Evolutionary conservation across 1,284 basidiomycete species (phyloP).

Genomic region (Ustilago loliicola): DNA sequence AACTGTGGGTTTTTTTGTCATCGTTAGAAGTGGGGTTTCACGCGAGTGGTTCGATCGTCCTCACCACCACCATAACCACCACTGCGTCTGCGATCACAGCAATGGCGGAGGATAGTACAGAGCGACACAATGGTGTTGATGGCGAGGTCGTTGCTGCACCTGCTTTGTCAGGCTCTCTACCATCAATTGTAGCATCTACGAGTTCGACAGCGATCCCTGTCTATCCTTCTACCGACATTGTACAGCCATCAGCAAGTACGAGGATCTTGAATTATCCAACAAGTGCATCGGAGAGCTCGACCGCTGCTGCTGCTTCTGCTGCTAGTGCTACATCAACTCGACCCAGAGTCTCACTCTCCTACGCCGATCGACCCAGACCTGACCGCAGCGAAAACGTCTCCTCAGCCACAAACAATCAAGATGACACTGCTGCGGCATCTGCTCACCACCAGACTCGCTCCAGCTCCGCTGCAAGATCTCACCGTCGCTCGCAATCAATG

Average conservation of each 20-base stretch:
- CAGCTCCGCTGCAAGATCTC: conserved; percentile 6
- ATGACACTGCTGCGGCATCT: background rate
- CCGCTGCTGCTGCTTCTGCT: background rate
- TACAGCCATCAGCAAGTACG: conserved; percentile 7
- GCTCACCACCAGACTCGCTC: conserved; percentile 9
- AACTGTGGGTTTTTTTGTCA: background rate
- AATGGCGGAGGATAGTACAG: background rate
- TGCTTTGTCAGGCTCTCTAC: background rate
- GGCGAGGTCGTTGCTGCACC: conserved; percentile 1
- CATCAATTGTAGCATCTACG: background rate
- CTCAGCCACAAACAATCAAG: background rate
- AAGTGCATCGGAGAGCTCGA: background rate
- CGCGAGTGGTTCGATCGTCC: background rate
- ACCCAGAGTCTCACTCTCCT: conserved; percentile 29
- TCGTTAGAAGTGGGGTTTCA: background rate
- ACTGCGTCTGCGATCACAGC: background rate
- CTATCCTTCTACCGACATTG: conserved; percentile 19
- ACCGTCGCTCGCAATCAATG: conserved; percentile 30
- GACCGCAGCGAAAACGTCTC: conserved; percentile 25
- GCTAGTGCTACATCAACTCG: no score
- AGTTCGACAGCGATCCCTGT: conserved; percentile 19
- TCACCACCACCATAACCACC: background rate
- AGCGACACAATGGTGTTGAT: background rate
- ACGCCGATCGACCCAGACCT: conserved; percentile 19
- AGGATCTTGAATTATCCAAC: conserved; percentile 7